Evolutionary conservation across 305 asterid species (phyloP), one percentile per base, ranked within the genome.

Genomic region (Caryopteris hybrid): DNA sequence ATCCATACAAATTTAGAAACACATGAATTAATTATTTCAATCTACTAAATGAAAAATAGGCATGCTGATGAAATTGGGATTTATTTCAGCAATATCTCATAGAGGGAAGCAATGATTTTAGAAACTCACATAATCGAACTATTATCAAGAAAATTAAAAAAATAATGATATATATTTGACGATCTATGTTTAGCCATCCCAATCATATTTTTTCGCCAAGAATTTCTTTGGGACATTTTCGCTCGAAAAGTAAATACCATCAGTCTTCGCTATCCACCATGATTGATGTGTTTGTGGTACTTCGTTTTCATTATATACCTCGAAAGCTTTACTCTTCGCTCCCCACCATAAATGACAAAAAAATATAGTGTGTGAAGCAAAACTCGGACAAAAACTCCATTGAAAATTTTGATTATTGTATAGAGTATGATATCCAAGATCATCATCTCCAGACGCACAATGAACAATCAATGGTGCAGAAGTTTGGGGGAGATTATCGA

Each of bases 321-420:
- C 63, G 6, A 66, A 52, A 23, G 62, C 62, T 38, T 10, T 23
- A 22, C 38, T 17, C 42, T 66, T 66, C 6, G 29, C 38, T n/a
- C 20, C 63, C 71, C 71, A 66, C 41, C 43, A 52, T 14, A 66
- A 13, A 51, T 25, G 53, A 39, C 71, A 66, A n/a, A 25, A 36
- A 53, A 5, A 66, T 10, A 66, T 6, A 0, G 71, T 66, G 23
- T 12, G 23, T 0, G 61, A 53, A 4, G 14, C 0, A 23, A 53
- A 12, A 39, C 53, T 16, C 0, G 1, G 11, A 11, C 71, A 66
- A 6, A 66, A 66, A 8, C 4, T 17, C 71, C 63, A 66, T 0
- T 41, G 8, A 21, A 36, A 66, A 12, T 42, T 14, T 10, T 51
- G 39, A 1, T 31, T 17, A 0, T 2, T 0, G 2, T 21, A 3